A percentile compares a stretch with the other conserved stretches of the same genome.
These are phyloP conservation scores for Aspergillus quadrilineatus DNA, from an alignment of 2,329 filamentous ascomycete species.

Conservation along the genomic window DNA sequence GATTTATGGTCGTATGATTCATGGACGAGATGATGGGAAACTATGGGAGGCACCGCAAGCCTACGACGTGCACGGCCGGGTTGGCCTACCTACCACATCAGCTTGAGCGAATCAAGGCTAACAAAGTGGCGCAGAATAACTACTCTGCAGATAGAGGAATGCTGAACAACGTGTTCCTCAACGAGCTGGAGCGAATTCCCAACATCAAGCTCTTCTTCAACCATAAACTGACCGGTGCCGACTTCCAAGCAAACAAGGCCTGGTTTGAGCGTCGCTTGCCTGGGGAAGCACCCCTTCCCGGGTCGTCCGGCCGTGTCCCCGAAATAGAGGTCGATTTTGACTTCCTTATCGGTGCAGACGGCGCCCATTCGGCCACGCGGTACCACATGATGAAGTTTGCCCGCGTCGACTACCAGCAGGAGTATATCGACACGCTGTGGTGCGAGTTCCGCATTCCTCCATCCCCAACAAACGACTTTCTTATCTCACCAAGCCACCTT, in stretches of 20 bases:
- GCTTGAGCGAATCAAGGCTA: slow-evolving; percentile 9
- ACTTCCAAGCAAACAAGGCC: slow-evolving; percentile 74
- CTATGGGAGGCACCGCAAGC: slow-evolving; percentile 77
- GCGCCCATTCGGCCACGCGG: slow-evolving; percentile 85
- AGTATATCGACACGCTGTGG: slow-evolving; percentile 96
- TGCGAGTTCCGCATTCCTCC: slow-evolving; percentile 87
- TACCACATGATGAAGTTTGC: slow-evolving; percentile 96
- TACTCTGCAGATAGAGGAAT: slow-evolving; percentile 80
- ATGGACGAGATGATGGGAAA: slow-evolving; percentile 65
- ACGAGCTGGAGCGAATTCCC: slow-evolving; percentile 76
- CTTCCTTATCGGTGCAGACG: slow-evolving; percentile 90
- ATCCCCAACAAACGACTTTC: slow-evolving; percentile 55
- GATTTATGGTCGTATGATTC: slow-evolving; percentile 97
- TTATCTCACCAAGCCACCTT: slow-evolving; percentile 85
- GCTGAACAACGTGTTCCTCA: slow-evolving; percentile 79
- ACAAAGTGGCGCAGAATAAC: slow-evolving; percentile 60
- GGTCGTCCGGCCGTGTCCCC: slow-evolving; percentile 47
- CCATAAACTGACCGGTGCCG: slow-evolving; percentile 87
- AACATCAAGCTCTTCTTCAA: slow-evolving; percentile 93
- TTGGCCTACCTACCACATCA: slow-evolving; percentile 44
- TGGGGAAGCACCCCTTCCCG: slow-evolving; percentile 30
- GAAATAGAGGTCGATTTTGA: slow-evolving; percentile 88
- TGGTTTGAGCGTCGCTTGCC: slow-evolving; percentile 71
- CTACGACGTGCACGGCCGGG: slow-evolving; percentile 85
- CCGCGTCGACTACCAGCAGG: slow-evolving; percentile 85